Percentiles rank a stretch among this genome's conserved stretches.
phyloP scores from a whole-genome alignment of 495 filamentous ascomycete species.

The Hyaloscypha finlandica region DNA sequence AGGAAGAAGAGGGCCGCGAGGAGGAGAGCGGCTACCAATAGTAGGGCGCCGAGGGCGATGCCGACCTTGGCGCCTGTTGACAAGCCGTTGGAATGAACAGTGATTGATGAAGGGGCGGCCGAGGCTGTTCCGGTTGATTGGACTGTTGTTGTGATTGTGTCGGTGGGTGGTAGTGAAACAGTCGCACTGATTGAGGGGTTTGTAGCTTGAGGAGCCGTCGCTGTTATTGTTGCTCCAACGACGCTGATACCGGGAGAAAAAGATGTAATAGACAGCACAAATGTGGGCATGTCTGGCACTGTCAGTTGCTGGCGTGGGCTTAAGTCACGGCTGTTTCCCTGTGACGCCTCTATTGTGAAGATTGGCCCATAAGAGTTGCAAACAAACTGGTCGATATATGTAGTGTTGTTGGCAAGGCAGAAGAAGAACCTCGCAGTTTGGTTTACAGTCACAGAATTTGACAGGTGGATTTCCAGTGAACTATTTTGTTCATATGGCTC shows the following conservation, averaged over 20 bases:
- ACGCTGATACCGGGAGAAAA: not conserved
- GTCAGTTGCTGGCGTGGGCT: not conserved
- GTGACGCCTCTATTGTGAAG: not conserved
- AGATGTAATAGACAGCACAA: not conserved
- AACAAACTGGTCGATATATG: not conserved
- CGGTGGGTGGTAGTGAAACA: not conserved
- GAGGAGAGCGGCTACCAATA: slow-evolving; percentile 17
- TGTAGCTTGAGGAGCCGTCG: not conserved
- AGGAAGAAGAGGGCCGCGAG: slow-evolving; percentile 23
- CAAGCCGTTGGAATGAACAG: slow-evolving; percentile 17
- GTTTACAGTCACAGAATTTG: not conserved
- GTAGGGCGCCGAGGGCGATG: slow-evolving; percentile 23
- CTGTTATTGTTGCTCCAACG: not conserved
- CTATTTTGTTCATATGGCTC: no score
- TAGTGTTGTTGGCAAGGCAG: not conserved
- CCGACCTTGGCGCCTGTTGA: slow-evolving; percentile 27
- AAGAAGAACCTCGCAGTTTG: not conserved
- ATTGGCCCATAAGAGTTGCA: not conserved
- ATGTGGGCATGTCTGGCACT: not conserved
- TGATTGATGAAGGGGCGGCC: not conserved
- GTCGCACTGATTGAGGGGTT: not conserved
- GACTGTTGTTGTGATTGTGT: no score
- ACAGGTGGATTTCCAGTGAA: no score
- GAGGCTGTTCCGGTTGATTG: not conserved
- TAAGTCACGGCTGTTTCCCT: not conserved